Evolutionary conservation across 805 yeast genomes (phyloP), one percentile per base, ranked within the genome.

Genomic region (Candida qinlingensis): DNA sequence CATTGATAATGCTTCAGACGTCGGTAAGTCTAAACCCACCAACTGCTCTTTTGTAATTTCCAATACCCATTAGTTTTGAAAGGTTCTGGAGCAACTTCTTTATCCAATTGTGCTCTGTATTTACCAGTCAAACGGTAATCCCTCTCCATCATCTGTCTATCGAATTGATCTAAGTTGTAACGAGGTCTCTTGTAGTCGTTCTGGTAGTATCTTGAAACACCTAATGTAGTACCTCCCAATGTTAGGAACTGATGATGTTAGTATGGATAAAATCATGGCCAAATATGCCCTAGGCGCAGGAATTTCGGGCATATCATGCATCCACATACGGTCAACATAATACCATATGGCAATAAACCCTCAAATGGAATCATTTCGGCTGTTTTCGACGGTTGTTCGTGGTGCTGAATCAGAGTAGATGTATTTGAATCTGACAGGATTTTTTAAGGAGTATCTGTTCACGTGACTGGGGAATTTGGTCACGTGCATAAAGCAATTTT

Each of bases 101-200:
- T 76, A 54, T 79, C 81, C 44, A 75, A 64, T 63, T 86, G 92
- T 37, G 83, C 91, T 62, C 96, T 75, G 60, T 70, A 73, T 39
- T 75, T 73, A 28, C 96, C 96, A 9, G 96, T 87, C 59, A 87
- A 71, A 55, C 92, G 74, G 61, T 76, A 73, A 66, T 87, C 96
- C 60, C 96, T 75, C 54, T 83, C 84, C 68, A 87, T 71, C 66
- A 63, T 67, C 64, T 63, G 68, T 46, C 66, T 59, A 57, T 79
- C 83, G 75, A 79, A 79, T 55, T 72, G 73, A 63, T 79, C 83
- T 36, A 79, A 63, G 56, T 71, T 69, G 56, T 66, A 74, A 49
- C 84, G 71, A 54, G 79, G 80, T 58, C 77, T 77, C 59, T 77
- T 72, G 64, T 75, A 72, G 48, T 71, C 77, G 60, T 76, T 76